Percentiles rank a stretch among this genome's conserved stretches.
Conservation (phyloP, 768 basidiomycete genomes). For the Hericium erinaceus region DNA sequence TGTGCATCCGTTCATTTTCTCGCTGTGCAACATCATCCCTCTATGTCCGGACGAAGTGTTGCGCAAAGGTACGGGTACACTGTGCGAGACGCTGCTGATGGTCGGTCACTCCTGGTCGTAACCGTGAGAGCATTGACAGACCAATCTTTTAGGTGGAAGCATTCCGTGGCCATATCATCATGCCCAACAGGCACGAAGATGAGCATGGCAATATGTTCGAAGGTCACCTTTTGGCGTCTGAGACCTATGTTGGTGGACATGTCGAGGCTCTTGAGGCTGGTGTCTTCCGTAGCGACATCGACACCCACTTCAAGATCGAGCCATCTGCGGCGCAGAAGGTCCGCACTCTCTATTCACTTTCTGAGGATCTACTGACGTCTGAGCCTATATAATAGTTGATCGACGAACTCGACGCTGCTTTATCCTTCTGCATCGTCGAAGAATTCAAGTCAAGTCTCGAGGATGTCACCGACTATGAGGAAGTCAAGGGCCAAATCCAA, state of each 20-base stretch:
- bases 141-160: constrained; percentile 74
- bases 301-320: constrained; percentile 90
- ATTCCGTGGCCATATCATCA: constrained; percentile 83
- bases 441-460: constrained; percentile 76
- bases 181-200: constrained; percentile 97
- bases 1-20: constrained; percentile 98
- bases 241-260: constrained; percentile 98
- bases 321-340: constrained; percentile 83
- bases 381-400: constrained; percentile 53
- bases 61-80: constrained; percentile 90
- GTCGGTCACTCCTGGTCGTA: constrained; percentile 32
- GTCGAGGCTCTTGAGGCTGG: constrained; percentile 98
- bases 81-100: constrained; percentile 97
- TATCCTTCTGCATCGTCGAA: constrained; percentile 80
- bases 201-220: constrained; percentile 87
- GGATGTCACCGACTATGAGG: constrained; percentile 88
- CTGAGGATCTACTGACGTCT: neutral
- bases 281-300: constrained; percentile 94
- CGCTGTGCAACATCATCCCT: constrained; percentile 97
- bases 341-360: neutral
- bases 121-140: neutral
- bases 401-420: constrained; percentile 85
- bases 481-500: constrained; percentile 75
- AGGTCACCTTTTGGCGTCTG: constrained; percentile 92
- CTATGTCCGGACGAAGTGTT: constrained; percentile 93